phyloP scores from a whole-genome alignment of 768 basidiomycete genomes.

The Russula sp. region DNA sequence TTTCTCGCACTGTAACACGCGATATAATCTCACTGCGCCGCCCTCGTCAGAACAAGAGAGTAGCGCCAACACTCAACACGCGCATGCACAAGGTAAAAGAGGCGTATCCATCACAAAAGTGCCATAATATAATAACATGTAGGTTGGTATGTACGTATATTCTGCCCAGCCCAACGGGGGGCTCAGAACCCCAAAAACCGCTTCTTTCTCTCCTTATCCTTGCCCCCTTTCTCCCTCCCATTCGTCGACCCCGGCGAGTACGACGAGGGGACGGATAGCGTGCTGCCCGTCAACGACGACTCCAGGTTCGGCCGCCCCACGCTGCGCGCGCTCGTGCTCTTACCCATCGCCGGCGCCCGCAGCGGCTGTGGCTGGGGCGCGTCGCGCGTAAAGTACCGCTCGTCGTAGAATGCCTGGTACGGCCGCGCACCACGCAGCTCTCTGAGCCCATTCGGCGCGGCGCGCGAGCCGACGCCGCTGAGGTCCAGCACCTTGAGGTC shows the following conservation, averaged over 20 bases:
- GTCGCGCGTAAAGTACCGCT: conserved; percentile 66
- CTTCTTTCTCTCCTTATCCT: conserved; percentile 67
- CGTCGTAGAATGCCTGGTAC: conserved; percentile 74
- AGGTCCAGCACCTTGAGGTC: conserved; percentile 85
- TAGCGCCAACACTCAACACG: not conserved
- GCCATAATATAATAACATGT: conserved; percentile 3
- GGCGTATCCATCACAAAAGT: not conserved
- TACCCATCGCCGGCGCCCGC: conserved; percentile 31
- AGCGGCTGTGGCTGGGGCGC: conserved; percentile 44
- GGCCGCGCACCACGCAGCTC: conserved; percentile 44
- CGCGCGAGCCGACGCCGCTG: conserved; percentile 76
- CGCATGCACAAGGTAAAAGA: not conserved
- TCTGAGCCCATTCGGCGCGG: conserved; percentile 62
- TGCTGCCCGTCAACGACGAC: conserved; percentile 50
- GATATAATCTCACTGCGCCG: conserved; percentile 1
- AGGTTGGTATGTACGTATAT: conserved; percentile 1
- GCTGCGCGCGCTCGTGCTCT: conserved; percentile 27
- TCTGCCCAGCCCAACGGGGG: not conserved
- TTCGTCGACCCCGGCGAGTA: conserved; percentile 14
- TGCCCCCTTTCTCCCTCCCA: conserved; percentile 43
- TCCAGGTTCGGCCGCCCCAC: conserved; percentile 35
- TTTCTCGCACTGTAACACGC: not conserved
- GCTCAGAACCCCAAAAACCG: conserved; percentile 33
- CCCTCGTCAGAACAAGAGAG: not conserved
- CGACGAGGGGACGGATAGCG: conserved; percentile 26